These are phyloP conservation scores for Myxozyma nipponensis DNA, from an alignment of 805 yeast species.

Conservation along the genomic window DNA sequence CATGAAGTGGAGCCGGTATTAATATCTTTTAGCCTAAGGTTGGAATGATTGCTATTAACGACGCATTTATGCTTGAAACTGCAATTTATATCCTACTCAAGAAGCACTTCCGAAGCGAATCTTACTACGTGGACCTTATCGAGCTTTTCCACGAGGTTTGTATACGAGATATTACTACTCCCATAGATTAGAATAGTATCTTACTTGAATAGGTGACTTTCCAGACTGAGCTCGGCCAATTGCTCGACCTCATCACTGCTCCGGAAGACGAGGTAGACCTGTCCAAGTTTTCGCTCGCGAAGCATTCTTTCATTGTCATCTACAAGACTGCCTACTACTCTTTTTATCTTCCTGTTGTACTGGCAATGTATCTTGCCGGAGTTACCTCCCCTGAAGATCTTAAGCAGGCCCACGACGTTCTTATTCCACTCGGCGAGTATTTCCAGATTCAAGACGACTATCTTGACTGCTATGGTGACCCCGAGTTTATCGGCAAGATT, in stretches of 20 bases:
- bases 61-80: constrained; percentile 93
- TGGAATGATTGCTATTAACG: constrained; percentile 93
- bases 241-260: constrained; percentile 91
- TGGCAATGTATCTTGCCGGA: constrained; percentile 93
- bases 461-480: constrained; percentile 95
- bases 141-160: constrained; percentile 82
- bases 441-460: constrained; percentile 98
- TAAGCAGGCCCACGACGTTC: constrained; percentile 79
- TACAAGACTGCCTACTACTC: constrained; percentile 97
- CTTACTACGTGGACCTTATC: constrained; percentile 81
- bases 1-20: neutral
- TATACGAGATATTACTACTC: neutral
- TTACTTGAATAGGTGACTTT: constrained; percentile 57
- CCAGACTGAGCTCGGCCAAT: constrained; percentile 96
- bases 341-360: constrained; percentile 94
- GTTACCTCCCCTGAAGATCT: constrained; percentile 65
- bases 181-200: neutral
- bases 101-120: constrained; percentile 77
- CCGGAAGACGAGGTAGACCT: constrained; percentile 94
- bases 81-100: constrained; percentile 85
- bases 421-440: constrained; percentile 94
- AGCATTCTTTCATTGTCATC: constrained; percentile 92
- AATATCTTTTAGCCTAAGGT: constrained; percentile 50
- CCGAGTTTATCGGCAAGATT: constrained; percentile 95
- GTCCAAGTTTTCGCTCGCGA: constrained; percentile 75